phyloP scores from a whole-genome alignment of 345 rosid genomes.

The Limnanthes douglasii region DNA sequence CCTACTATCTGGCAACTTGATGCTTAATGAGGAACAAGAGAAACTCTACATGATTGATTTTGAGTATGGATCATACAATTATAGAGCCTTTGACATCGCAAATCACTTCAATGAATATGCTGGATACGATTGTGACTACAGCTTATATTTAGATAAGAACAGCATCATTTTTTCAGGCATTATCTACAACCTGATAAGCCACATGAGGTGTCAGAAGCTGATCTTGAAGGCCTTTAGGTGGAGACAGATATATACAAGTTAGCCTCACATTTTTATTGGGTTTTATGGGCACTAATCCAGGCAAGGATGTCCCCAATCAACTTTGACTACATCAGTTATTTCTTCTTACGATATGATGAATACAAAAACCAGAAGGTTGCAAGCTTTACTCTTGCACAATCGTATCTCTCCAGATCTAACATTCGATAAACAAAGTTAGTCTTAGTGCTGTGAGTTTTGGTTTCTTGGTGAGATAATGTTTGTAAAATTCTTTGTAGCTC shows the following conservation, averaged over 20 bases:
- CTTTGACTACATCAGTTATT: constrained; percentile 72
- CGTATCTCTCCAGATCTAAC: constrained; percentile 28
- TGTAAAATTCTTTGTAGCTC: too few species aligned
- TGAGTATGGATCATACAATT: constrained; percentile 88
- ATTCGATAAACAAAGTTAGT: too few species aligned
- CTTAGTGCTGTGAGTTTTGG: too few species aligned
- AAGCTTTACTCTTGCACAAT: constrained; percentile 36
- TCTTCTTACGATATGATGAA: constrained; percentile 78
- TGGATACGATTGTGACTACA: constrained; percentile 91
- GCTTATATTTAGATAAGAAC: constrained; percentile 74
- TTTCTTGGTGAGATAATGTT: too few species aligned
- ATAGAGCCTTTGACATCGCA: constrained; percentile 89
- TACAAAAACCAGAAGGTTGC: constrained; percentile 61
- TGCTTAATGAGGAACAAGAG: constrained; percentile 79
- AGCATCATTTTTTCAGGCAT: constrained; percentile 73
- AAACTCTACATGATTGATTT: constrained; percentile 85
- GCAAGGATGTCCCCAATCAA: constrained; percentile 91
- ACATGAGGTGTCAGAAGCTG: constrained; percentile 39
- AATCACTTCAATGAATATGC: constrained; percentile 94
- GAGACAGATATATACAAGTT: constrained; percentile 65
- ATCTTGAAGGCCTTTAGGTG: constrained; percentile 42
- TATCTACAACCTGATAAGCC: constrained; percentile 65
- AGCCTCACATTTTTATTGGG: constrained; percentile 85
- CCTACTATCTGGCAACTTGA: constrained; percentile 86
- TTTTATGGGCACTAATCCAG: constrained; percentile 93